These are phyloP conservation scores for Volvox reticuliferus DNA, from an alignment of 139 green algal genomes.

Conservation along the genomic window DNA sequence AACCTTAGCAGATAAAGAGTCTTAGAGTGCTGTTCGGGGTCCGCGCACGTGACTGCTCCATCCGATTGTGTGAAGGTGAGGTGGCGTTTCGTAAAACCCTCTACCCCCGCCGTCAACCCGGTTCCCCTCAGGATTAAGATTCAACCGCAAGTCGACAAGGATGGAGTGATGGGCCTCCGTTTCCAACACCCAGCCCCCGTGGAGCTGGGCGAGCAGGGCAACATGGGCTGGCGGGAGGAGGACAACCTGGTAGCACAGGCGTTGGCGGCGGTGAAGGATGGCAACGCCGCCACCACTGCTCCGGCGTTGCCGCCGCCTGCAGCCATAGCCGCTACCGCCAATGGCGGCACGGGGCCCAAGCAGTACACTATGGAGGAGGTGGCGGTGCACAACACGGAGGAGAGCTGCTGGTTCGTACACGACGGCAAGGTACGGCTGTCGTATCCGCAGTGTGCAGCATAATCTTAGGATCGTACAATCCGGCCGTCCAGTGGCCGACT, in stretches of 20 bases:
- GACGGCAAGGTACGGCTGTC: conserved; percentile 80
- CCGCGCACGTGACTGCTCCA: no score
- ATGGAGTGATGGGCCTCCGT: conserved; percentile 71
- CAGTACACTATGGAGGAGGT: conserved; percentile 85
- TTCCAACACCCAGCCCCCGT: conserved; percentile 92
- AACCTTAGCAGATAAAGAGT: no score
- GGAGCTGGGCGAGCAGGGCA: conserved; percentile 66
- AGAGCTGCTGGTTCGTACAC: conserved; percentile 94
- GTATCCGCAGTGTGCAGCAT: no score
- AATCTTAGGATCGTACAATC: no score
- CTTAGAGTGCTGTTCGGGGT: no score
- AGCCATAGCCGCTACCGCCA: not conserved
- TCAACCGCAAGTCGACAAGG: conserved; percentile 59
- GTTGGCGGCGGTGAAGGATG: conserved; percentile 34
- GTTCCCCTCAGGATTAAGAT: conserved; percentile 64
- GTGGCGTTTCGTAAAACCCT: no score
- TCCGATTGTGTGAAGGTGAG: no score
- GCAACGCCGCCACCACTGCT: not conserved
- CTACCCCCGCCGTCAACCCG: no score
- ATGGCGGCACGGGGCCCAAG: conserved; percentile 4
- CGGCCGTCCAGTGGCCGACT: no score
- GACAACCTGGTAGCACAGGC: conserved; percentile 67
- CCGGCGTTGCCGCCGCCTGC: not conserved
- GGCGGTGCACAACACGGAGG: conserved; percentile 77
- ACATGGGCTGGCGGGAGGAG: conserved; percentile 79